Base-by-base conservation (phyloP, 139 green algal species). In the Tetraselmis striata region DNA sequence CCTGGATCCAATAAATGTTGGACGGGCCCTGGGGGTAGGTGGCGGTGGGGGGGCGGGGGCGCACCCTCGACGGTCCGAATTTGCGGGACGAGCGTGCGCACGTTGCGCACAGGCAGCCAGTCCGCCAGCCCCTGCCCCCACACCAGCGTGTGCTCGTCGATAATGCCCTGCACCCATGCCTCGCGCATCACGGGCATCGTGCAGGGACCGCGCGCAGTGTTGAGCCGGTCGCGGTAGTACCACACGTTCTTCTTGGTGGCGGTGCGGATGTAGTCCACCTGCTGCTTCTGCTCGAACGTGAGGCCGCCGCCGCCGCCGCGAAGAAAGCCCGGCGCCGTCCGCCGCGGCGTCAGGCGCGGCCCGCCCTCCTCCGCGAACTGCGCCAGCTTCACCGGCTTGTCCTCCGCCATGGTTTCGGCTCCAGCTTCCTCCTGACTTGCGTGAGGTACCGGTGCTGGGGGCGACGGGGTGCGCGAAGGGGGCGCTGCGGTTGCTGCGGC, bases 81-180 rank as follows among this genome's bases (percentile, higher is more conserved):
- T 86, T 96, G 93, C 23, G 93, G 86, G 59, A 98, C 87, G 81
- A 98, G 88, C 32, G 95, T 95, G 76, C 94, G 88, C 58, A 98
- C 92, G 81, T 98, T 98, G 31, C 89, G 89, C 18, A 92, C 85
- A 23, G 95, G 95, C 74, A 98, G 90, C 91, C 92, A 98, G 87
- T 98, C 95, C 27, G 87, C 85, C 24, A 98, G 88, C 25, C 95
- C 89, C 77, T 98, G 93, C 23, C 95, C 95, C 95, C 95, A 98
- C 32, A 98, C 88, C 67, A 98, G 89, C 32, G 95, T 98, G 90
- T 97, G 93, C 80, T 97, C 94, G 80, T 97, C 95, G 28, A 98
- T 93, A 25, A 97, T 86, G 29, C 95, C 95, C 59, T 95, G 87
- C 29, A 96, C 93, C 94, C 93, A 96, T 2, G 83, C 84, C 80